Conservation (phyloP, 2,329 filamentous ascomycete species). For the Stagonosporopsis chrysanthemi region DNA sequence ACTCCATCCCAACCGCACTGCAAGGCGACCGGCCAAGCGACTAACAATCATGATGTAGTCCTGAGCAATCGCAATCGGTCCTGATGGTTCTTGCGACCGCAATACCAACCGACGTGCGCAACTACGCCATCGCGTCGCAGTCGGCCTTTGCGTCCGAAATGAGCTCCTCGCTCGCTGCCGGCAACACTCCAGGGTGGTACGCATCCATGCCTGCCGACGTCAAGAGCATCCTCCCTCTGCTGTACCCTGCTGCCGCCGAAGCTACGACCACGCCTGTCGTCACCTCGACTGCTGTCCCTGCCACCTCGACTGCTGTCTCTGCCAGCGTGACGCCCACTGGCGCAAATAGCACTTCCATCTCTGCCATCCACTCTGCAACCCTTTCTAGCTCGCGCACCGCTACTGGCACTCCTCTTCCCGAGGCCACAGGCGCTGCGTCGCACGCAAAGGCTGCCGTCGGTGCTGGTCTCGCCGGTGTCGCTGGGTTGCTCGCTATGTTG, state of each 20-base stretch:
- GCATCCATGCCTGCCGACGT: constrained; percentile 54
- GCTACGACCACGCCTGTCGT: constrained; percentile 31
- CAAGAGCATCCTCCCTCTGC: constrained; percentile 52
- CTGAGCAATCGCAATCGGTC: constrained; percentile 47
- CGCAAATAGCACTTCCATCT: constrained; percentile 30
- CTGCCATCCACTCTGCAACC: constrained; percentile 35
- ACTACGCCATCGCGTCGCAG: constrained; percentile 52
- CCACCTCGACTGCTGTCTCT: constrained; percentile 22
- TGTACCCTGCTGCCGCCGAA: constrained; percentile 39
- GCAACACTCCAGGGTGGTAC: constrained; percentile 56
- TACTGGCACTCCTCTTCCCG: constrained; percentile 25
- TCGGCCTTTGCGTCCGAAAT: constrained; percentile 52
- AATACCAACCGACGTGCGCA: constrained; percentile 52
- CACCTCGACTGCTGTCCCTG: no score
- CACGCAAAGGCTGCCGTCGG: constrained; percentile 50
- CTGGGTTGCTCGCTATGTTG: constrained; percentile 54
- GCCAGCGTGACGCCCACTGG: constrained; percentile 28
- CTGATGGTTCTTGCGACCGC: constrained; percentile 55
- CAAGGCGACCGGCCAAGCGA: constrained; percentile 13
- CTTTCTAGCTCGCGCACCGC: constrained; percentile 24
- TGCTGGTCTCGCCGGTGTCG: constrained; percentile 50
- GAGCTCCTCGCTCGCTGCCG: constrained; percentile 53
- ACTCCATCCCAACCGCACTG: constrained; percentile 20
- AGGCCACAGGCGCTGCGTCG: constrained; percentile 40
- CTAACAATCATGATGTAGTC: constrained; percentile 26